Conservation (phyloP, 1,284 basidiomycete genomes). For the Stygiomarasmius scandens region DNA sequence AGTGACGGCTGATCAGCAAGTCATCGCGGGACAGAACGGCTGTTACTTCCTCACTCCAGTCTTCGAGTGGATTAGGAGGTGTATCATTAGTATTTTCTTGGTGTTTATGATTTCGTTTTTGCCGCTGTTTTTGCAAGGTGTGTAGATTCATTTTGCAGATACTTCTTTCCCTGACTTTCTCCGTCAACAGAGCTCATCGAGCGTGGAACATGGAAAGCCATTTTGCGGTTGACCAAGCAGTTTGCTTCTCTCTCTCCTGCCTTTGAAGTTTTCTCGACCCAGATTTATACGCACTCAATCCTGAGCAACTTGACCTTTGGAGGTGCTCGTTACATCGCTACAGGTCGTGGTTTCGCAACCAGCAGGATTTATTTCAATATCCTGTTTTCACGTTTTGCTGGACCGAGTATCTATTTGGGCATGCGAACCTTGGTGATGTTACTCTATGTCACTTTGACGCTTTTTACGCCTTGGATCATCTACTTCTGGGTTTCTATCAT, state of each 20-base stretch:
- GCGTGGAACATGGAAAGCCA: slow-evolving; percentile 86
- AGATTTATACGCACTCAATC: slow-evolving; percentile 96
- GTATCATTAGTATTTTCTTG: slow-evolving; percentile 95
- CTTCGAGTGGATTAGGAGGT: slow-evolving; percentile 91
- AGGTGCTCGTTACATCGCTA: slow-evolving; percentile 97
- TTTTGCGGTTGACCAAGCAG: slow-evolving; percentile 89
- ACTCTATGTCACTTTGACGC: slow-evolving; percentile 86
- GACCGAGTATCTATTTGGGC: slow-evolving; percentile 94
- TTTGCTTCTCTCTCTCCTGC: slow-evolving; percentile 92
- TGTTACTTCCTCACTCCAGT: slow-evolving; percentile 92
- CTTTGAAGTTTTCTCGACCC: slow-evolving; percentile 95
- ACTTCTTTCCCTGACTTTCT: slow-evolving; percentile 14
- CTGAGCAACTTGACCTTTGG: slow-evolving; percentile 94
- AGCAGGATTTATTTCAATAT: slow-evolving; percentile 92
- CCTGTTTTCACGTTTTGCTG: slow-evolving; percentile 94
- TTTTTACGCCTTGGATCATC: slow-evolving; percentile 90
- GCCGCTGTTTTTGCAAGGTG: slow-evolving; percentile 92
- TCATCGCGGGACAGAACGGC: slow-evolving; percentile 75
- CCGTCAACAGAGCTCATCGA: slow-evolving; percentile 79
- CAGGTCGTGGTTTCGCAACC: slow-evolving; percentile 97
- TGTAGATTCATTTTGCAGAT: background rate
- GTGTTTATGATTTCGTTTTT: slow-evolving; percentile 96
- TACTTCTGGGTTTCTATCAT: slow-evolving; percentile 96
- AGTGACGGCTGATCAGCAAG: slow-evolving; percentile 72
- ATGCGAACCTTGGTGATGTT: slow-evolving; percentile 89